These are phyloP conservation scores for Hymenoscyphus salicellus DNA, from an alignment of 2,329 filamentous ascomycete genomes.

Conservation along the genomic window DNA sequence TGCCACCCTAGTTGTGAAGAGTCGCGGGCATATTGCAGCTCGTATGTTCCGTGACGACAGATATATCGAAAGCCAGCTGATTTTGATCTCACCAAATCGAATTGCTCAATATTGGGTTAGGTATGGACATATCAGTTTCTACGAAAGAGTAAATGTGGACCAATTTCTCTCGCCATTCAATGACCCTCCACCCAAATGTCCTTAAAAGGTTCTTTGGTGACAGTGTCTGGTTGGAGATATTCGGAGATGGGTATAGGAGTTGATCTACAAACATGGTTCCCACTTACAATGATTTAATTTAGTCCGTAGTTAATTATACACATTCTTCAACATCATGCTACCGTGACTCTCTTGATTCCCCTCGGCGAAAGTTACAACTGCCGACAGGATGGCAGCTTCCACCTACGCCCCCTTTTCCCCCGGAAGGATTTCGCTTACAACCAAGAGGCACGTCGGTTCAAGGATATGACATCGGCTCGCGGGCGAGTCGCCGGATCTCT, in stretches of 20 bases:
- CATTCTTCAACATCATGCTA: background rate
- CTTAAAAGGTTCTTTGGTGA: background rate
- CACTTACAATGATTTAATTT: background rate
- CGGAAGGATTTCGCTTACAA: conserved; percentile 6
- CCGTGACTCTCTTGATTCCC: too few species aligned
- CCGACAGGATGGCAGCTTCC: too few species aligned
- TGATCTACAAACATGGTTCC: background rate
- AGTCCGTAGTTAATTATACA: background rate
- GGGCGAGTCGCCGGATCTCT: background rate
- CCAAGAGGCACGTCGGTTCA: background rate
- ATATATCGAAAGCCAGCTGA: conserved; percentile 72
- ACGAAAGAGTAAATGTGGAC: conserved; percentile 59
- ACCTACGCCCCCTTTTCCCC: conserved; percentile 3
- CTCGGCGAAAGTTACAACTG: too few species aligned
- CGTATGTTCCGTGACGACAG: conserved; percentile 68
- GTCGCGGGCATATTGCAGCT: conserved; percentile 69
- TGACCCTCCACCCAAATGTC: conserved; percentile 14
- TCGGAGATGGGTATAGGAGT: background rate
- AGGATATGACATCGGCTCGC: background rate
- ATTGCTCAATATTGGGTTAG: conserved; percentile 80
- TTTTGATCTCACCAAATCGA: conserved; percentile 72
- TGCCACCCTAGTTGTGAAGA: background rate
- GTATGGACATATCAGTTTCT: conserved; percentile 59
- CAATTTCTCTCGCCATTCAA: conserved; percentile 38
- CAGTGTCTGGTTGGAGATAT: background rate